Percentiles rank a stretch among this genome's conserved stretches.
phyloP scores from a whole-genome alignment of 495 filamentous ascomycete genomes.

The Penicillium parvum region DNA sequence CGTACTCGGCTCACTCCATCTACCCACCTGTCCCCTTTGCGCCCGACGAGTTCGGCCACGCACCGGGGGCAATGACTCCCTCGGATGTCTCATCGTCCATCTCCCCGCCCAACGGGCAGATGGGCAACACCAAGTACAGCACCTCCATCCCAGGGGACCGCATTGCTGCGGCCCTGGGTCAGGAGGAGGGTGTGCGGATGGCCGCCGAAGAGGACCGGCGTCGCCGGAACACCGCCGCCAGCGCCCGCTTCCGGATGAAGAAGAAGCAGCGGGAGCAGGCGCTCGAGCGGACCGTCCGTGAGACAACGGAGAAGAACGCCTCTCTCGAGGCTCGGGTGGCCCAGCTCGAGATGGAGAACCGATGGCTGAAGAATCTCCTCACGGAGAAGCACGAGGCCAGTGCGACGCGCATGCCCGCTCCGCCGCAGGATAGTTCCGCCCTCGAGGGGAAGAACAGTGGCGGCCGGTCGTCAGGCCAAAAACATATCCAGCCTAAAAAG shows the following conservation, averaged over 20 bases:
- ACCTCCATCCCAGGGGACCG: slow-evolving; percentile 43
- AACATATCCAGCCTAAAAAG: slow-evolving; percentile 48
- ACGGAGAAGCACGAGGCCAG: slow-evolving; percentile 75
- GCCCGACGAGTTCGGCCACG: slow-evolving; percentile 40
- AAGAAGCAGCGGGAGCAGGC: slow-evolving; percentile 98
- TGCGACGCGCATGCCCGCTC: slow-evolving; percentile 25
- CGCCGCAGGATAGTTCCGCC: slow-evolving; percentile 25
- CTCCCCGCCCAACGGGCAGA: slow-evolving; percentile 43
- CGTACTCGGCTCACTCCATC: slow-evolving; percentile 41
- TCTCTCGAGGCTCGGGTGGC: slow-evolving; percentile 75
- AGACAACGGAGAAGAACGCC: slow-evolving; percentile 79
- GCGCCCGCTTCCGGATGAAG: slow-evolving; percentile 93
- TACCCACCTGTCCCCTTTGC: slow-evolving; percentile 45
- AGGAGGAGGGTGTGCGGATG: slow-evolving; percentile 54
- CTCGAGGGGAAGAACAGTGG: slow-evolving; percentile 23
- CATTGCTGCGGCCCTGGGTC: slow-evolving; percentile 35
- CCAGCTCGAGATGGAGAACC: slow-evolving; percentile 91
- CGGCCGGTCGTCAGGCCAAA: slow-evolving; percentile 29
- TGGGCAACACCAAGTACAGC: slow-evolving; percentile 46
- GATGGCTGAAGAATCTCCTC: slow-evolving; percentile 91
- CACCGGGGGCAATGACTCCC: slow-evolving; percentile 36
- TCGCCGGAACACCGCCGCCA: slow-evolving; percentile 91
- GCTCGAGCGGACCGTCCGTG: slow-evolving; percentile 85
- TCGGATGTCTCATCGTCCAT: slow-evolving; percentile 48
- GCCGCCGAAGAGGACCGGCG: slow-evolving; percentile 97